A percentile compares a stretch with the other conserved stretches of the same genome.
These are phyloP conservation scores for Isatis lusitanica DNA, from an alignment of 441 rosid species.

Conservation along the genomic window DNA sequence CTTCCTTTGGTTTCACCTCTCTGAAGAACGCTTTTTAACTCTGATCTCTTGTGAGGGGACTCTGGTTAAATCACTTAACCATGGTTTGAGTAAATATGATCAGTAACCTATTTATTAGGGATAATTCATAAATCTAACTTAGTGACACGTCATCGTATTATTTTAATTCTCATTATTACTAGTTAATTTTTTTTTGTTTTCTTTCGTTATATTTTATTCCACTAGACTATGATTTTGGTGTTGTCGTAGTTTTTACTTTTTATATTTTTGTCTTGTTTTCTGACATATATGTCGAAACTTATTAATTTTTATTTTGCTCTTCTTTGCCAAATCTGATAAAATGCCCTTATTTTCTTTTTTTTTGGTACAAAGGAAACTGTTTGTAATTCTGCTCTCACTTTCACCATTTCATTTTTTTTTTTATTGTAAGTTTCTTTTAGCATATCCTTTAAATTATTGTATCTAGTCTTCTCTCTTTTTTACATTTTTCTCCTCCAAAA, in stretches of 20 bases:
- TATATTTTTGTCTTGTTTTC: neutral
- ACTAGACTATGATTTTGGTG: conserved; percentile 2
- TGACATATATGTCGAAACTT: neutral
- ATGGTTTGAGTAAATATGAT: conserved; percentile 38
- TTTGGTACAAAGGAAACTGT: neutral
- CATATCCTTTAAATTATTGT: neutral
- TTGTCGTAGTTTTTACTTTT: conserved; percentile 16
- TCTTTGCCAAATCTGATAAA: neutral
- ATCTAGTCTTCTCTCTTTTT: neutral
- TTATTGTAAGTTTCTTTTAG: neutral
- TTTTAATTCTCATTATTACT: neutral
- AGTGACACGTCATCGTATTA: conserved; percentile 27
- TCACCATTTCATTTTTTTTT: neutral
- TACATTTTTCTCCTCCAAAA: neutral
- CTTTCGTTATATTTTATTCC: neutral
- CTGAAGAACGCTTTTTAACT: conserved; percentile 42
- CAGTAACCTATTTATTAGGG: conserved; percentile 6
- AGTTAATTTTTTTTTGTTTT: neutral
- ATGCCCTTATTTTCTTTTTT: neutral
- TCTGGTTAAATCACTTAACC: conserved; percentile 46
- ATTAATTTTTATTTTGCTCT: neutral
- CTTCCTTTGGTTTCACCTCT: conserved; percentile 24
- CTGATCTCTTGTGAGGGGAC: conserved; percentile 23
- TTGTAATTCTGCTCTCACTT: neutral
- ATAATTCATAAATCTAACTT: conserved; percentile 4